These are phyloP conservation scores for Yarrowia phangngaensis DNA, from an alignment of 805 yeast species.

Conservation along the genomic window DNA sequence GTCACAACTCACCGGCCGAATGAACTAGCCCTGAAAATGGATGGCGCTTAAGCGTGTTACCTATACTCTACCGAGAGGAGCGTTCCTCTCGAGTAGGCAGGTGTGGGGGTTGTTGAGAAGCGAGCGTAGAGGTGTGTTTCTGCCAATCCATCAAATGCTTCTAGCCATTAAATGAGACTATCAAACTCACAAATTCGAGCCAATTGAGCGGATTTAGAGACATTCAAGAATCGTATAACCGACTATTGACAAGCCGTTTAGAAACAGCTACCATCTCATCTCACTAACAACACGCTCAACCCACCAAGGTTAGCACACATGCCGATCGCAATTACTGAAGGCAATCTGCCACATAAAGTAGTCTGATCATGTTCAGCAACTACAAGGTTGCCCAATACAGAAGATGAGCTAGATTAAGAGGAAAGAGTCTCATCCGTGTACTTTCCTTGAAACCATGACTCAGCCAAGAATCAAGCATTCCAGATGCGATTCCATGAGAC, in stretches of 20 bases:
- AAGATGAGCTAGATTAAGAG: conserved; percentile 58
- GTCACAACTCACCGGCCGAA: too few species aligned
- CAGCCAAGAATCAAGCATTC: conserved; percentile 60
- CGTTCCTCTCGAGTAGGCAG: too few species aligned
- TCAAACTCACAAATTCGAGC: background rate
- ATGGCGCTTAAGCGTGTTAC: too few species aligned
- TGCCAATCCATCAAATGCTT: conserved; percentile 19
- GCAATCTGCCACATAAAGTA: conserved; percentile 71
- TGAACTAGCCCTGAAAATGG: too few species aligned
- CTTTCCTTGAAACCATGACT: conserved; percentile 63
- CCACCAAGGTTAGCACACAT: conserved; percentile 47
- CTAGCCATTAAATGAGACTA: background rate
- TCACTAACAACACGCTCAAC: background rate
- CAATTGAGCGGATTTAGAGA: background rate
- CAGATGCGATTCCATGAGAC: conserved; percentile 53
- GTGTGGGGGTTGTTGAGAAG: too few species aligned
- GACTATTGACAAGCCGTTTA: background rate
- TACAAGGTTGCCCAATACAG: conserved; percentile 54
- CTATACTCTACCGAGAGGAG: too few species aligned
- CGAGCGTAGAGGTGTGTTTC: conserved; percentile 5
- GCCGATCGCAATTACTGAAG: conserved; percentile 73
- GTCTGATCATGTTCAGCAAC: conserved; percentile 44
- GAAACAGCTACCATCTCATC: background rate
- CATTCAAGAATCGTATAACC: background rate
- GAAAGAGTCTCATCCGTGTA: conserved; percentile 63